Evolutionary conservation across 768 basidiomycete genomes (phyloP).

Genomic region (Lactarius tabidus): DNA sequence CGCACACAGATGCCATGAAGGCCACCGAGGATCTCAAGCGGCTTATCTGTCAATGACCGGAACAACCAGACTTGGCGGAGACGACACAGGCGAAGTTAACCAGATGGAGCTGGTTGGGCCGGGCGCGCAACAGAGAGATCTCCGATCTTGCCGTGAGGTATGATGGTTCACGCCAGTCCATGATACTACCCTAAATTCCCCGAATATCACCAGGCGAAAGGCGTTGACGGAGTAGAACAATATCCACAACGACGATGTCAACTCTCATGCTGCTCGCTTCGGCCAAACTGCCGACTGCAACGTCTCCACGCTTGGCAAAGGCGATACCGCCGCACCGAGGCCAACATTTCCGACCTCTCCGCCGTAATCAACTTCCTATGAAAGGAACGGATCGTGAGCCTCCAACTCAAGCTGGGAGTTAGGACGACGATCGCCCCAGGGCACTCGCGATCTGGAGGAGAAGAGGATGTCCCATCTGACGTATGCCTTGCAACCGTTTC

Average conservation of each 20-base stretch:
- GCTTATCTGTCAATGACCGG: conserved; percentile 52
- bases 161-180: conserved; percentile 18
- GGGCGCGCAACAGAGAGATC: conserved; percentile 73
- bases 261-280: conserved; percentile 71
- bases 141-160: conserved; percentile 68
- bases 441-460: too few relatives aligned
- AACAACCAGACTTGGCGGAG: conserved; percentile 61
- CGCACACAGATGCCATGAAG: conserved; percentile 82
- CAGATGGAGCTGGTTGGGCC: conserved; percentile 69
- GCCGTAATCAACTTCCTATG: conserved; percentile 78
- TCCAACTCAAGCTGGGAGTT: conserved; percentile 76
- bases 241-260: conserved; percentile 84
- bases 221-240: conserved; percentile 74
- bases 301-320: conserved; percentile 40
- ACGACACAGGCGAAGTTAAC: conserved; percentile 70
- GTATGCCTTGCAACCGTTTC: too few relatives aligned
- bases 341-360: conserved; percentile 67
- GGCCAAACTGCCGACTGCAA: conserved; percentile 49
- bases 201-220: conserved; percentile 46
- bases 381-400: conserved; percentile 57
- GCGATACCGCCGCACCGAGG: conserved; percentile 47
- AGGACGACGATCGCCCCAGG: too few relatives aligned
- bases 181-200: neutral
- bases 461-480: too few relatives aligned
- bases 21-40: conserved; percentile 57